A percentile compares a stretch with the other conserved stretches of the same genome.
phyloP scores from a whole-genome alignment of 208 protist species.

The Crithidia mellificae region DNA sequence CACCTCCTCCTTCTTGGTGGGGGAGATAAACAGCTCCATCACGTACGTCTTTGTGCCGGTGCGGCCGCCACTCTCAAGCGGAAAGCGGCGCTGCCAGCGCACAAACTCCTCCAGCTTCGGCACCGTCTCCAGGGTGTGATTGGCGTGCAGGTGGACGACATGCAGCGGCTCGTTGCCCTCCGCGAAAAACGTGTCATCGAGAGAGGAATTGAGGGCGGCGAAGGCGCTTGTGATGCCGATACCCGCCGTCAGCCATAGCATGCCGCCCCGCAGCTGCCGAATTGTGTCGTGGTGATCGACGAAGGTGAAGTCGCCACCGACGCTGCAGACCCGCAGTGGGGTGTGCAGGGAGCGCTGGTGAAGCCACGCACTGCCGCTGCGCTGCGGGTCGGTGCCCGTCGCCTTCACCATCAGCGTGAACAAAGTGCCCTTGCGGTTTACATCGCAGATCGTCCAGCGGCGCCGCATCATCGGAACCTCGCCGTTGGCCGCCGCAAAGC shows the following conservation, averaged over 20 bases:
- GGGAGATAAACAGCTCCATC: slow-evolving; percentile 32
- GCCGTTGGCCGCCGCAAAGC: slow-evolving; percentile 19
- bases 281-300: slow-evolving; percentile 53
- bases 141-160: slow-evolving; percentile 82
- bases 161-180: slow-evolving; percentile 43
- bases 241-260: slow-evolving; percentile 78
- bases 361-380: slow-evolving; percentile 68
- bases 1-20: not conserved
- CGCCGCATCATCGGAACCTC: slow-evolving; percentile 38
- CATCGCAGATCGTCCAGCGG: slow-evolving; percentile 69
- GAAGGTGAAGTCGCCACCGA: slow-evolving; percentile 76
- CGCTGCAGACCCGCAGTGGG: slow-evolving; percentile 45
- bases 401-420: slow-evolving; percentile 78
- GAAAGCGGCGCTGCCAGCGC: slow-evolving; percentile 40
- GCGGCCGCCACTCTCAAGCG: slow-evolving; percentile 1
- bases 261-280: slow-evolving; percentile 38
- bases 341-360: slow-evolving; percentile 50
- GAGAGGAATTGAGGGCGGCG: slow-evolving; percentile 49
- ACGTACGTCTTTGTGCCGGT: slow-evolving; percentile 26
- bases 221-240: slow-evolving; percentile 75
- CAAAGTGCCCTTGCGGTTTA: slow-evolving; percentile 37
- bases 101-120: slow-evolving; percentile 49
- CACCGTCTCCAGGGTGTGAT: slow-evolving; percentile 47
- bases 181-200: slow-evolving; percentile 35
- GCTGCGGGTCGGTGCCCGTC: slow-evolving; percentile 18